Conservation (phyloP, 805 yeast species). For the Kluyveromyces wickerhamii region DNA sequence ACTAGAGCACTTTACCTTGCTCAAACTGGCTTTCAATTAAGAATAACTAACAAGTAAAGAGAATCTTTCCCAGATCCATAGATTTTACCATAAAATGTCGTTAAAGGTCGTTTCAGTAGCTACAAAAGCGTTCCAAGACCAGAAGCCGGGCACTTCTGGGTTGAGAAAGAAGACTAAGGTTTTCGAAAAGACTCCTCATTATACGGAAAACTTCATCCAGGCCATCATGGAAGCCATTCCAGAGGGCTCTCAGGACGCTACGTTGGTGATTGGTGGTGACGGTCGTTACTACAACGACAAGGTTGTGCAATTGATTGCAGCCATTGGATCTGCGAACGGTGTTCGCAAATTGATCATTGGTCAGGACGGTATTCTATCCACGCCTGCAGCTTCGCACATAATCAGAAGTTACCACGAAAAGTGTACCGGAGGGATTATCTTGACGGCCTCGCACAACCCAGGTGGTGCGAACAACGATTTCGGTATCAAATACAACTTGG, state of each 20-base stretch:
- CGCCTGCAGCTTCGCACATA: constrained; percentile 95
- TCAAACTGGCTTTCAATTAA: no score
- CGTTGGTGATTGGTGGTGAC: constrained; percentile 92
- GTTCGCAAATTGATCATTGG: constrained; percentile 81
- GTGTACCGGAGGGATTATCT: constrained; percentile 89
- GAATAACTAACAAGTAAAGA: no score
- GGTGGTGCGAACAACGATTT: constrained; percentile 91
- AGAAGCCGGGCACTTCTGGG: constrained; percentile 98
- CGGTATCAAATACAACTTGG: constrained; percentile 91
- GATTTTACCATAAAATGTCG: constrained; percentile 20
- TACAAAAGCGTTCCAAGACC: constrained; percentile 78
- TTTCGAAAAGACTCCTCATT: constrained; percentile 62
- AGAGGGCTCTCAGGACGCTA: constrained; percentile 68
- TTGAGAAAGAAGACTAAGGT: constrained; percentile 84
- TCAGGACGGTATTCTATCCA: constrained; percentile 78
- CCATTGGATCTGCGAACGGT: constrained; percentile 87
- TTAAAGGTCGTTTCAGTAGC: constrained; percentile 31
- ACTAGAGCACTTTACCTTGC: no score
- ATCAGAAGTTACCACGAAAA: constrained; percentile 57
- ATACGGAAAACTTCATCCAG: constrained; percentile 92
- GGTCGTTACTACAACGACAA: constrained; percentile 85
- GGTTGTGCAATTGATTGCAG: constrained; percentile 72
- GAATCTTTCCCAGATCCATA: no score
- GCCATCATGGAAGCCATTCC: constrained; percentile 81
- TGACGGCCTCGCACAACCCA: constrained; percentile 96